These are phyloP conservation scores for Pugionium dolabratum DNA, from an alignment of 345 rosid species.

Conservation along the genomic window DNA sequence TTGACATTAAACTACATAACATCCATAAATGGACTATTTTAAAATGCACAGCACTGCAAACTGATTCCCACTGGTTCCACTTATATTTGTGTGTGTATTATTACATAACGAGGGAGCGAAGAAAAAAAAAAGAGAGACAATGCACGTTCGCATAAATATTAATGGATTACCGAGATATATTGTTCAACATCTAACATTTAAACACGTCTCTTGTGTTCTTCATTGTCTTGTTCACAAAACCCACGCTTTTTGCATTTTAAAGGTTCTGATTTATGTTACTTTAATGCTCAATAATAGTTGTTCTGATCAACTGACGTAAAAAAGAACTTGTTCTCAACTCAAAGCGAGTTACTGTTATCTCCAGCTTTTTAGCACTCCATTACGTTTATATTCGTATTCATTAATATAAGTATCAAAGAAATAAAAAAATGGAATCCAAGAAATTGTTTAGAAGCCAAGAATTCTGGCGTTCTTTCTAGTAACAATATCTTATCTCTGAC, in stretches of 20 bases:
- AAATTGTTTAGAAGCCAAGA: constrained; percentile 27
- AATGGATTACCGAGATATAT: not conserved
- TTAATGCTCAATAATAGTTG: constrained; percentile 30
- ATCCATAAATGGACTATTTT: too few relatives aligned
- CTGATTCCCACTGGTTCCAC: too few relatives aligned
- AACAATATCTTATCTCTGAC: constrained; percentile 38
- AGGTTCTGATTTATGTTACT: constrained; percentile 26
- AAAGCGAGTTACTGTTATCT: constrained; percentile 25
- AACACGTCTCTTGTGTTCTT: constrained; percentile 21
- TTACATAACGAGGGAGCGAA: not conserved
- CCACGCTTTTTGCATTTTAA: constrained; percentile 20
- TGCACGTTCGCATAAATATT: constrained; percentile 26
- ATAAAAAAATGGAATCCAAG: not conserved
- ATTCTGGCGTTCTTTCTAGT: constrained; percentile 23
- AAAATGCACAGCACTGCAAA: too few relatives aligned
- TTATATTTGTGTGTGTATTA: not conserved
- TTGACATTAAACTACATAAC: too few relatives aligned
- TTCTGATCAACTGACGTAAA: too few relatives aligned
- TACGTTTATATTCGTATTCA: constrained; percentile 26
- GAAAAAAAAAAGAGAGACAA: not conserved
- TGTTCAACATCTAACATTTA: constrained; percentile 31
- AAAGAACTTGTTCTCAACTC: constrained; percentile 1
- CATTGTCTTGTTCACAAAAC: constrained; percentile 7
- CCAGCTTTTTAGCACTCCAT: constrained; percentile 36
- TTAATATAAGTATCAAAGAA: constrained; percentile 17